These are phyloP conservation scores for Metschnikowia colocasiae DNA, from an alignment of 805 yeast species.

Conservation along the genomic window DNA sequence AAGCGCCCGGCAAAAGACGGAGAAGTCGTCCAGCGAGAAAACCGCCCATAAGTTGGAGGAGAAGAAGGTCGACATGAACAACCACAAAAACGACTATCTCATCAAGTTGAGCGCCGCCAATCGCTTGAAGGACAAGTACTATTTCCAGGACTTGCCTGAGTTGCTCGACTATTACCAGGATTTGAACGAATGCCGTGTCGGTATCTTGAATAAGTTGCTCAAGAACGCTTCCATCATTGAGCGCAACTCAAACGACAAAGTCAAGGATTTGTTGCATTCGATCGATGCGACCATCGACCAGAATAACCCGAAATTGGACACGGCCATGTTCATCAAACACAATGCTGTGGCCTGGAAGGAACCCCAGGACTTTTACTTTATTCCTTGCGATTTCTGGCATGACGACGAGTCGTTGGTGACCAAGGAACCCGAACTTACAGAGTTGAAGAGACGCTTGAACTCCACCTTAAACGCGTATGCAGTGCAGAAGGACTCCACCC, in stretches of 20 bases:
- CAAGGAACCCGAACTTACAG: slow-evolving; percentile 54
- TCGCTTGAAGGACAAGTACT: slow-evolving; percentile 87
- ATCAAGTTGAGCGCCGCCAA: slow-evolving; percentile 81
- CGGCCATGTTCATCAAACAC: slow-evolving; percentile 90
- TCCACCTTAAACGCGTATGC: slow-evolving; percentile 36
- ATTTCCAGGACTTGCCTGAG: slow-evolving; percentile 90
- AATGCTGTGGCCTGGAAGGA: slow-evolving; percentile 74
- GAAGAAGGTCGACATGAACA: slow-evolving; percentile 77
- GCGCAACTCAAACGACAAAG: slow-evolving; percentile 40
- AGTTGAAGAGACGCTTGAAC: slow-evolving; percentile 51
- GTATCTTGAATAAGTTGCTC: slow-evolving; percentile 66
- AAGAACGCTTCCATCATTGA: slow-evolving; percentile 61
- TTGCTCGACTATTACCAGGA: slow-evolving; percentile 80
- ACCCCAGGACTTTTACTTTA: slow-evolving; percentile 78
- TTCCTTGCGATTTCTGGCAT: slow-evolving; percentile 94
- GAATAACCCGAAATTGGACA: slow-evolving; percentile 71
- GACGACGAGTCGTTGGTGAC: slow-evolving; percentile 78
- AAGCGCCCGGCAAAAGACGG: slow-evolving; percentile 67
- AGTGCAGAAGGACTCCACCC: slow-evolving; percentile 39
- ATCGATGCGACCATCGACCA: slow-evolving; percentile 58
- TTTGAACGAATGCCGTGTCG: slow-evolving; percentile 73
- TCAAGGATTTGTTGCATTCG: slow-evolving; percentile 47
- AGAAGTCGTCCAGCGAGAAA: slow-evolving; percentile 50
- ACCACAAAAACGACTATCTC: slow-evolving; percentile 78
- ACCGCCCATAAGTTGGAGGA: slow-evolving; percentile 53